Conservation (phyloP, 257 asterid species). For the Avicennia marina region DNA sequence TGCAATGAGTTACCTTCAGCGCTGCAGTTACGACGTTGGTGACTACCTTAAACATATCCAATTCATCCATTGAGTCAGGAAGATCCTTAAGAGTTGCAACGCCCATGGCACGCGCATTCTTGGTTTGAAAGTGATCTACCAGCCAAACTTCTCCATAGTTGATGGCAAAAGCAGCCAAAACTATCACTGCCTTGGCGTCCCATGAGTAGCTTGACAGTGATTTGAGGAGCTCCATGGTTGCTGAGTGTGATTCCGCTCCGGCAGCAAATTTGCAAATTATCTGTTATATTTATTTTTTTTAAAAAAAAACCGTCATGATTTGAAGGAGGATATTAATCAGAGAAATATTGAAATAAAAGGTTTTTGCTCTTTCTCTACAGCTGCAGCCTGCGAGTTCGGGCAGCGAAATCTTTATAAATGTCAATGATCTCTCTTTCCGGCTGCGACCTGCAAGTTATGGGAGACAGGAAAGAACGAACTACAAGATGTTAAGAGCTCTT, state of each 20-base stretch:
- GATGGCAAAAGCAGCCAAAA: constrained; percentile 50
- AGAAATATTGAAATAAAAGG: too few species aligned
- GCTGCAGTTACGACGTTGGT: constrained; percentile 25
- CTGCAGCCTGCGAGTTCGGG: too few species aligned
- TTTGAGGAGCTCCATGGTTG: constrained; percentile 41
- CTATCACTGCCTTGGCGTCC: constrained; percentile 57
- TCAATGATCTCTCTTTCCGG: too few species aligned
- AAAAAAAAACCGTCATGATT: too few species aligned
- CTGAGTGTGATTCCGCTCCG: constrained; percentile 45
- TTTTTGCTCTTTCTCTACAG: too few species aligned
- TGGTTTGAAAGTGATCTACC: constrained; percentile 39
- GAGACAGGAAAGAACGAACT: too few species aligned
- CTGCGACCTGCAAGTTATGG: too few species aligned
- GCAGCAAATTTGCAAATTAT: constrained; percentile 38
- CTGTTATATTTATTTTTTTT: too few species aligned
- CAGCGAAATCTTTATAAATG: too few species aligned
- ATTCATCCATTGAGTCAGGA: constrained; percentile 23
- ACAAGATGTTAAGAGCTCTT: too few species aligned
- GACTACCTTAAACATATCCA: constrained; percentile 40
- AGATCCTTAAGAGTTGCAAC: constrained; percentile 53
- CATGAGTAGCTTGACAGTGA: constrained; percentile 43
- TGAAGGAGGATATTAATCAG: too few species aligned
- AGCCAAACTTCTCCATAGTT: constrained; percentile 74
- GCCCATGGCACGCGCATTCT: constrained; percentile 39
- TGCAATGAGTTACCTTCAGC: constrained; percentile 32